These are phyloP conservation scores for Hura crepitans DNA, from an alignment of 441 rosid species.

Conservation along the genomic window DNA sequence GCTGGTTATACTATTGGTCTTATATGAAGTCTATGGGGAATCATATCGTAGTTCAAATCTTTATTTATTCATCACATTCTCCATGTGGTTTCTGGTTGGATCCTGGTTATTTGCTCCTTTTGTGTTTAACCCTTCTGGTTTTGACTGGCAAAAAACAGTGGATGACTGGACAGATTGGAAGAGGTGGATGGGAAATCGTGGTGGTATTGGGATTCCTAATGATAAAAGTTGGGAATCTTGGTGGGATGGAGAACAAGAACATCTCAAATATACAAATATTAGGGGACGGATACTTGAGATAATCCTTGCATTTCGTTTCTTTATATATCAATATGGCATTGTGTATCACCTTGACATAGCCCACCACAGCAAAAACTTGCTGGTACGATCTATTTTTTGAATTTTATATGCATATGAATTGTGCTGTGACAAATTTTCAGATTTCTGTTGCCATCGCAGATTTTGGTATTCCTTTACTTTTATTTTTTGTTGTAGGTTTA, in stretches of 20 bases:
- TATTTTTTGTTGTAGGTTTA: constrained; percentile 51
- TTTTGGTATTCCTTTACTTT: constrained; percentile 2
- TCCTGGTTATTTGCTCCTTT: constrained; percentile 98
- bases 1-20: constrained; percentile 54
- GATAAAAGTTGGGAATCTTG: constrained; percentile 95
- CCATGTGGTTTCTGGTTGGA: constrained; percentile 91
- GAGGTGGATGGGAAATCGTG: constrained; percentile 92
- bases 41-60: constrained; percentile 74
- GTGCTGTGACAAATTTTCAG: constrained; percentile 9
- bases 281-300: constrained; percentile 77
- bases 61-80: constrained; percentile 60
- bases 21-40: constrained; percentile 61
- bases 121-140: constrained; percentile 90
- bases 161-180: constrained; percentile 99
- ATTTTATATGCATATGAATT: constrained; percentile 1
- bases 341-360: constrained; percentile 90
- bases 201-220: constrained; percentile 77
- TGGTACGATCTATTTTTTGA: constrained; percentile 39
- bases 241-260: constrained; percentile 93
- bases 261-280: constrained; percentile 58
- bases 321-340: constrained; percentile 85
- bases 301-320: constrained; percentile 69
- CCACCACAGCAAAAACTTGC: constrained; percentile 50
- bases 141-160: constrained; percentile 96
- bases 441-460: background rate